Conservation (phyloP, 1,139 yeast species). For the Geotrichum reessii region DNA sequence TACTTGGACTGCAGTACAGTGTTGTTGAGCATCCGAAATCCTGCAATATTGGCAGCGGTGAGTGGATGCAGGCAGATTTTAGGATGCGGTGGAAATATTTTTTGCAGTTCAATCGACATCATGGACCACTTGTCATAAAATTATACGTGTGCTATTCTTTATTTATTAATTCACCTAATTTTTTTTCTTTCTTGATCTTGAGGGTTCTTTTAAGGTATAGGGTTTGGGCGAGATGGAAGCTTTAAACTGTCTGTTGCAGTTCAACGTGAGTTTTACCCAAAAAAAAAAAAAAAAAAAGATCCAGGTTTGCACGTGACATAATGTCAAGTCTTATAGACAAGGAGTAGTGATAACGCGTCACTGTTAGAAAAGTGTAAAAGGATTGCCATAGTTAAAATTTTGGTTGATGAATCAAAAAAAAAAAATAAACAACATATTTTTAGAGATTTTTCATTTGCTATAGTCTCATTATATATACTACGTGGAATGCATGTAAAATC, state of each 20-base stretch:
- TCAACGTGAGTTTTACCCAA: too few relatives aligned
- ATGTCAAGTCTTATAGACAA: too few relatives aligned
- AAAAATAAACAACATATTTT: too few relatives aligned
- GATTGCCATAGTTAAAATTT: too few relatives aligned
- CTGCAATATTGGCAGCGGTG: conserved; percentile 33
- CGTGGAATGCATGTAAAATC: too few relatives aligned
- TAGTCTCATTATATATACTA: not conserved
- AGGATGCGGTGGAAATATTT: not conserved
- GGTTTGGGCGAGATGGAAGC: too few relatives aligned
- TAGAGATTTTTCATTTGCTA: too few relatives aligned
- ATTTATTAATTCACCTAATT: not conserved
- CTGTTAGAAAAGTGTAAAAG: too few relatives aligned
- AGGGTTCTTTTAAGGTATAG: not conserved
- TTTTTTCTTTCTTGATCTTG: not conserved
- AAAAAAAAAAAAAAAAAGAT: too few relatives aligned
- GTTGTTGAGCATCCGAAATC: conserved; percentile 44
- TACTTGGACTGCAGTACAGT: conserved; percentile 45
- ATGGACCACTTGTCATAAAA: not conserved
- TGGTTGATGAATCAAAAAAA: not conserved
- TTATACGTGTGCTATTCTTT: not conserved
- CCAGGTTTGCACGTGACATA: too few relatives aligned
- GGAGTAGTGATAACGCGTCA: too few relatives aligned
- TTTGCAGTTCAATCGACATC: not conserved
- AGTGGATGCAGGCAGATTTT: not conserved
- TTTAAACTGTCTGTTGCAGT: too few relatives aligned